phyloP scores from a whole-genome alignment of 352 stramenopile species.

The Globisporangium splendens region DNA sequence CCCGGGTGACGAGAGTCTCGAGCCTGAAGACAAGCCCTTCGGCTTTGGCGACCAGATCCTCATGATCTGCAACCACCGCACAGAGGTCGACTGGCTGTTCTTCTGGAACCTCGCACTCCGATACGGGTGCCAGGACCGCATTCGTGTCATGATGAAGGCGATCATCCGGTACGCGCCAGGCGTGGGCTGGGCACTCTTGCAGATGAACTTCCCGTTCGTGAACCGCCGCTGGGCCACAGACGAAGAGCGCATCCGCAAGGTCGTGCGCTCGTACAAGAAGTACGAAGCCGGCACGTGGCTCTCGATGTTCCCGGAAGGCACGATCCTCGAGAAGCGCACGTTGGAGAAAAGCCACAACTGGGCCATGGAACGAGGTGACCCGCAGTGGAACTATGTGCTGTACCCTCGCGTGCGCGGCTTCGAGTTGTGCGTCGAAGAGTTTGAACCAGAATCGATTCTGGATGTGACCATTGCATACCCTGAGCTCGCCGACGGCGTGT shows the following conservation, averaged over 20 bases:
- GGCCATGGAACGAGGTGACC: conserved; percentile 35
- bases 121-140: conserved; percentile 61
- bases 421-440: conserved; percentile 56
- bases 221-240: conserved; percentile 72
- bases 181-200: conserved; percentile 60
- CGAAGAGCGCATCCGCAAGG: conserved; percentile 36
- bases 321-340: conserved; percentile 65
- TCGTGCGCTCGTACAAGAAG: conserved; percentile 55
- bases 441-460: conserved; percentile 64
- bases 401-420: conserved; percentile 67
- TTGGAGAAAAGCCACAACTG: conserved; percentile 61
- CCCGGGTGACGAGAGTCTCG: conserved; percentile 19
- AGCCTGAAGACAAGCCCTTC: conserved; percentile 32
- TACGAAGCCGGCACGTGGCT: conserved; percentile 48
- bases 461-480: conserved; percentile 78
- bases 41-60: conserved; percentile 40
- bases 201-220: conserved; percentile 73
- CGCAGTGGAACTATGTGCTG: conserved; percentile 64
- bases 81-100: conserved; percentile 82
- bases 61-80: conserved; percentile 75
- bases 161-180: conserved; percentile 55
- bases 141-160: conserved; percentile 81
- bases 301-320: conserved; percentile 80
- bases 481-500: conserved; percentile 60
- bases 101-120: conserved; percentile 72